These are phyloP conservation scores for Chlamydomonas incerta DNA, from an alignment of 139 green algal species.

Conservation along the genomic window DNA sequence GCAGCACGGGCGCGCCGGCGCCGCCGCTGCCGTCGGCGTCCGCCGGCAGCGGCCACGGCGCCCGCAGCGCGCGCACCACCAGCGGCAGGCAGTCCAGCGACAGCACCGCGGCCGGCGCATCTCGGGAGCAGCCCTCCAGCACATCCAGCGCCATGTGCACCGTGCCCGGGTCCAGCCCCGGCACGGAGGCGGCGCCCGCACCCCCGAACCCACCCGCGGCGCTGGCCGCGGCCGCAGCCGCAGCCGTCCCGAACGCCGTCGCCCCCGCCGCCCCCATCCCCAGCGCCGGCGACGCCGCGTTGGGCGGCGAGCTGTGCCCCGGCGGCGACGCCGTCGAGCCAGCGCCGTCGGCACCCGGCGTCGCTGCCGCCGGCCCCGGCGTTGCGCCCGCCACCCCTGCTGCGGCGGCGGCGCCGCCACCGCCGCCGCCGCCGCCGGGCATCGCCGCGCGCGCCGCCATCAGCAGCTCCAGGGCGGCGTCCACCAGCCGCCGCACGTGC, in stretches of 20 bases:
- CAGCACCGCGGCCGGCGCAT: not conserved
- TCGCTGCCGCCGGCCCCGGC: not conserved
- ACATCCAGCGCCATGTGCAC: not conserved
- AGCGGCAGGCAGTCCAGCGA: conserved; percentile 23
- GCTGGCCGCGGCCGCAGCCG: not conserved
- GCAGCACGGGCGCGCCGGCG: not conserved
- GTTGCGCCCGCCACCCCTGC: too few relatives aligned
- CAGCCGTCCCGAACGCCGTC: not conserved
- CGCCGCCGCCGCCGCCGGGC: not conserved
- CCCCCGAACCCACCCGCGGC: too few relatives aligned
- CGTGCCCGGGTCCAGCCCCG: not conserved
- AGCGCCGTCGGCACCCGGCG: not conserved
- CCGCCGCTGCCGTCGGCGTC: not conserved
- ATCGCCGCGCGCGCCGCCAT: not conserved
- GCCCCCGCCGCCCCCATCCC: not conserved
- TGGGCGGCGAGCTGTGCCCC: not conserved
- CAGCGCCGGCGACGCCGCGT: not conserved
- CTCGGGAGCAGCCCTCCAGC: not conserved
- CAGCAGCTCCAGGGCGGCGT: conserved; percentile 3
- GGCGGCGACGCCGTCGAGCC: not conserved
- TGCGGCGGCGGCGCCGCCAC: not conserved
- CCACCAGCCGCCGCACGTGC: conserved; percentile 27
- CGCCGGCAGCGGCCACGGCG: not conserved
- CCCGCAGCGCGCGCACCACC: not conserved
- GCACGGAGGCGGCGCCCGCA: too few relatives aligned